Base-by-base conservation (phyloP, 129 eudicot species). In the Saussurea involucrata region DNA sequence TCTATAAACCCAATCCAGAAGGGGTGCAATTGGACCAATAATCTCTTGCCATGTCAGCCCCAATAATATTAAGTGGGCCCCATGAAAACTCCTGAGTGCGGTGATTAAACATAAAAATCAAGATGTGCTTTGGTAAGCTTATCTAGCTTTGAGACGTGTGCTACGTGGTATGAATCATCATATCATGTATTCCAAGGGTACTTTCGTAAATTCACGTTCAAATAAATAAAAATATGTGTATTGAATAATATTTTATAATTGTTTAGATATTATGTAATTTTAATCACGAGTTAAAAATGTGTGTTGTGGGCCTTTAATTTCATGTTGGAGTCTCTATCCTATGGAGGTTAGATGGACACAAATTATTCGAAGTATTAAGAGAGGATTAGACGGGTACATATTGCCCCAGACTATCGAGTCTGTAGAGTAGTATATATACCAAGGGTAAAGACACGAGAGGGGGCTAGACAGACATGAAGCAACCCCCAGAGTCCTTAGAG, bases 61-160 rank as follows among this genome's bases (percentile, higher is more conserved):
- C 80, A 73, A 77, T 74, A 73, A 36, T 60, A 60, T 74, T 0
- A 5, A 0, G 66, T 69, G 66, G 82, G 78, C 37, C 77, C 84
- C 78, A 34, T 20, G 12, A 13, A 37, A 27, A 28, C 71, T 20
- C 32, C 24, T 67, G 46, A 44, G 49, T 53, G 74, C 57, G 34
- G 61, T 27, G 53, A 40, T 72, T 73, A 66, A 82, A 37, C 13
- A 36, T 49, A 57, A 24, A 22, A 1, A 67, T 49, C 15, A 68
- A 72, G 82, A 66, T 77, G 73, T 77, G 82, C 75, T 84, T 71
- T 66, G 70, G 79, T 79, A 75, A 73, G 76, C 82, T 80, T 76
- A 84, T 80, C 82, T 80, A 66, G 60, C 74, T 72, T 79, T 71
- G 77, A 79, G 83, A 73, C 75, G 79, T 53, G 79, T 55, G 74